phyloP scores from a whole-genome alignment of 257 asterid genomes.

The Solanum virginianum region DNA sequence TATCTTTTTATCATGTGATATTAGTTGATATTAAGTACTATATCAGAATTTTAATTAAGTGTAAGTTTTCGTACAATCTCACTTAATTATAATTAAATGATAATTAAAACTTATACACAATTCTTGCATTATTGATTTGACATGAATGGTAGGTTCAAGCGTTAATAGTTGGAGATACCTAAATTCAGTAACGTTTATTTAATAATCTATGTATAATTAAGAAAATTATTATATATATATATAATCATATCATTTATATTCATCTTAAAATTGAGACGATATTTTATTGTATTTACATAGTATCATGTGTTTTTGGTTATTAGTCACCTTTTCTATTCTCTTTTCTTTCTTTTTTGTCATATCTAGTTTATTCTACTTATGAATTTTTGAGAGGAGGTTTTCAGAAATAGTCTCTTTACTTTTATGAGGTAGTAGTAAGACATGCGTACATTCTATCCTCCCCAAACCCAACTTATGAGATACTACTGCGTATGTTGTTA shows the following conservation, averaged over 20 bases:
- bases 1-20: background rate
- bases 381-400: too few relatives aligned
- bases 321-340: too few relatives aligned
- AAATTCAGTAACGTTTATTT: background rate
- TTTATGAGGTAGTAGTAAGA: too few relatives aligned
- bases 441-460: too few relatives aligned
- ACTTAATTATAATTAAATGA: background rate
- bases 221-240: background rate
- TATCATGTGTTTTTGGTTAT: too few relatives aligned
- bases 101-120: background rate
- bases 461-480: too few relatives aligned
- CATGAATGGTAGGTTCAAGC: background rate
- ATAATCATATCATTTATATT: too few relatives aligned
- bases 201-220: background rate
- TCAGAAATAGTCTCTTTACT: too few relatives aligned
- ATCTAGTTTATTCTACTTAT: too few relatives aligned
- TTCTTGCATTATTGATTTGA: background rate
- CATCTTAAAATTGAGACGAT: background rate
- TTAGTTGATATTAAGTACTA: background rate
- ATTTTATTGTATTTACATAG: background rate
- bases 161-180: too few relatives aligned
- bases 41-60: background rate
- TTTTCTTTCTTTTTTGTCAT: too few relatives aligned
- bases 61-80: background rate
- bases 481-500: too few relatives aligned